These are phyloP conservation scores for Cryphonectria parasitica DNA, from an alignment of 2,329 filamentous ascomycete genomes.

Conservation along the genomic window DNA sequence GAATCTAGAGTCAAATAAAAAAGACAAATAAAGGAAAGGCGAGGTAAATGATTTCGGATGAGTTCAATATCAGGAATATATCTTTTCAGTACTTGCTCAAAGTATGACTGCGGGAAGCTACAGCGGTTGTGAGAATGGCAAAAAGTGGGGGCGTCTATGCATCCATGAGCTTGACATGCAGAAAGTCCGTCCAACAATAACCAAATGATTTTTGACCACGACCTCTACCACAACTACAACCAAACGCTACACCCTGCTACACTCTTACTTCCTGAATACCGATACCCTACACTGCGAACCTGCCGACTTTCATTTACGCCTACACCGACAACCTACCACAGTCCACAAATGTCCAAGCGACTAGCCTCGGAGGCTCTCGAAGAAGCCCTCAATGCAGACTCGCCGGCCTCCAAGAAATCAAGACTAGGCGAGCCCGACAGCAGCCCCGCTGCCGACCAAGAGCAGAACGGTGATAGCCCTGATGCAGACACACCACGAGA, in stretches of 20 bases:
- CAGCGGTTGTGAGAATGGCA: conserved; percentile 23
- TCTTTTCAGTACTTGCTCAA: neutral
- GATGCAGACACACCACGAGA: conserved; percentile 26
- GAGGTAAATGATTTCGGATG: neutral
- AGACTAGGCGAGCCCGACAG: conserved; percentile 48
- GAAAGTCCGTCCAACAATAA: conserved; percentile 5
- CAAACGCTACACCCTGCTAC: neutral
- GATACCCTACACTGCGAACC: too few relatives aligned
- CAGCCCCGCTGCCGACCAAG: conserved; percentile 39
- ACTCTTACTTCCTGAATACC: neutral
- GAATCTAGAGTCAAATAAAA: too few relatives aligned
- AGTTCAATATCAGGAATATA: neutral
- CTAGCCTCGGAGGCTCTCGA: conserved; percentile 64
- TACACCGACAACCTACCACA: conserved; percentile 37
- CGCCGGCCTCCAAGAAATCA: conserved; percentile 63
- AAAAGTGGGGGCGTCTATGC: conserved; percentile 20
- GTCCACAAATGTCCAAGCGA: conserved; percentile 45
- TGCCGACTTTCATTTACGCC: neutral
- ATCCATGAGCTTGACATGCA: conserved; percentile 11
- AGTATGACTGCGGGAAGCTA: conserved; percentile 23
- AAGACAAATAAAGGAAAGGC: neutral
- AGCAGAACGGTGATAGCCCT: conserved; percentile 33
- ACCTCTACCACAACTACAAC: neutral
- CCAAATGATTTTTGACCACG: neutral
- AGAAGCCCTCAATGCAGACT: conserved; percentile 56